These are phyloP conservation scores for Hypoxylon cercidicola DNA, from an alignment of 495 filamentous ascomycete species.

Conservation along the genomic window DNA sequence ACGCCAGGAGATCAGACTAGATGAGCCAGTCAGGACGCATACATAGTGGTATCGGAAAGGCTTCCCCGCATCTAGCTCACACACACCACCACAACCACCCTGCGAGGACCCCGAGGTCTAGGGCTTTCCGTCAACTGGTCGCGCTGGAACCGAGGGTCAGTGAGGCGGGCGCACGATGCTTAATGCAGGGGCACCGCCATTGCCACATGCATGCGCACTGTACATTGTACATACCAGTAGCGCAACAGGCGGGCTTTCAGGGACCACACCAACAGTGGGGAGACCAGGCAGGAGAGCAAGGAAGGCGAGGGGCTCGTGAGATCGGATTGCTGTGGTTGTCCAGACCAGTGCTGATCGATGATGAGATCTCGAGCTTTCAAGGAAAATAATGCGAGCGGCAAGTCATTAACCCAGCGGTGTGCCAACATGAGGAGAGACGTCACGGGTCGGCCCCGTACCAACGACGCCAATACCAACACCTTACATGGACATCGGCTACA, in stretches of 20 bases:
- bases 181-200: slow-evolving; percentile 33
- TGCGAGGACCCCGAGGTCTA: slow-evolving; percentile 14
- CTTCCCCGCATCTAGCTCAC: slow-evolving; percentile 31
- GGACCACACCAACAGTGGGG: slow-evolving; percentile 30
- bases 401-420: slow-evolving; percentile 21
- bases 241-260: slow-evolving; percentile 6
- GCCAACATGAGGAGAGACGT: slow-evolving; percentile 8
- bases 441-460: not conserved
- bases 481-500: too few relatives aligned
- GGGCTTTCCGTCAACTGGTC: slow-evolving; percentile 23
- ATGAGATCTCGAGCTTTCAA: slow-evolving; percentile 8
- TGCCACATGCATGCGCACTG: slow-evolving; percentile 23
- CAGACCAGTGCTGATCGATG: slow-evolving; percentile 8
- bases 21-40: slow-evolving; percentile 16
- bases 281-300: not conserved
- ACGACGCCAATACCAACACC: not conserved
- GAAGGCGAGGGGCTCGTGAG: not conserved
- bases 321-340: slow-evolving; percentile 8
- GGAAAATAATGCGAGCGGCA: slow-evolving; percentile 9
- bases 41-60: slow-evolving; percentile 17
- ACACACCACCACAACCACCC: slow-evolving; percentile 17
- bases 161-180: slow-evolving; percentile 32
- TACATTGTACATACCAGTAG: slow-evolving; percentile 10
- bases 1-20: slow-evolving; percentile 5
- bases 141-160: slow-evolving; percentile 16